Evolutionary conservation across 441 rosid genomes (phyloP).

Genomic region (Jatropha podagrica): DNA sequence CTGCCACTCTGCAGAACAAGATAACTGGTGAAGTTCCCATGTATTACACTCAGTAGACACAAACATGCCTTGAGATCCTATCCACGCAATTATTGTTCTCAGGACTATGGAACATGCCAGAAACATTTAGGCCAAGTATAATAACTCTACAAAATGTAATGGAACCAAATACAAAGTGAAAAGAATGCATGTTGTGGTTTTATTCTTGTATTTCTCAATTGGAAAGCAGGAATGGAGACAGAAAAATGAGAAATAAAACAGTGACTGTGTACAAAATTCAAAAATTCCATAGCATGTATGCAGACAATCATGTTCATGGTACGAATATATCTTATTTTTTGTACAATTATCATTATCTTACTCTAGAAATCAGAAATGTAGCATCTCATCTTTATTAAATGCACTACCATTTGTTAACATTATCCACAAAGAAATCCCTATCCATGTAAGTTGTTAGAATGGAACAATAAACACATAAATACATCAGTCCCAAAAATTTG

Average conservation of each 20-base stretch:
- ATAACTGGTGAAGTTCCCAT: not conserved
- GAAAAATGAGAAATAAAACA: no score
- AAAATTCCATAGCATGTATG: not conserved
- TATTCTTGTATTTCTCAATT: no score
- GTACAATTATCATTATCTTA: not conserved
- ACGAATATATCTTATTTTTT: not conserved
- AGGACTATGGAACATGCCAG: not conserved
- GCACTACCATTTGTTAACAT: no score
- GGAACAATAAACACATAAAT: not conserved
- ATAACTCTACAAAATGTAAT: no score
- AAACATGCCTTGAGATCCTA: not conserved
- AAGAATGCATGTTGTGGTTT: not conserved
- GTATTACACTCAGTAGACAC: no score
- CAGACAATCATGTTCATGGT: not conserved
- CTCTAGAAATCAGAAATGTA: not conserved
- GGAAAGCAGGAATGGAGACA: not conserved
- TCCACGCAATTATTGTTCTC: not conserved
- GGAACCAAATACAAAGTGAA: not conserved
- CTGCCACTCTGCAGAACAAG: no score
- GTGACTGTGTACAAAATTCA: not conserved
- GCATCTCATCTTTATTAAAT: not conserved
- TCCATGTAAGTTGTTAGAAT: no score
- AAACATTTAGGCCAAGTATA: not conserved
- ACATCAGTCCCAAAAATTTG: not conserved
- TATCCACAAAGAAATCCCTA: no score